Percentiles rank a stretch among this genome's conserved stretches.
These are phyloP conservation scores for Terana coerulea DNA, from an alignment of 768 basidiomycete species.

Conservation along the genomic window DNA sequence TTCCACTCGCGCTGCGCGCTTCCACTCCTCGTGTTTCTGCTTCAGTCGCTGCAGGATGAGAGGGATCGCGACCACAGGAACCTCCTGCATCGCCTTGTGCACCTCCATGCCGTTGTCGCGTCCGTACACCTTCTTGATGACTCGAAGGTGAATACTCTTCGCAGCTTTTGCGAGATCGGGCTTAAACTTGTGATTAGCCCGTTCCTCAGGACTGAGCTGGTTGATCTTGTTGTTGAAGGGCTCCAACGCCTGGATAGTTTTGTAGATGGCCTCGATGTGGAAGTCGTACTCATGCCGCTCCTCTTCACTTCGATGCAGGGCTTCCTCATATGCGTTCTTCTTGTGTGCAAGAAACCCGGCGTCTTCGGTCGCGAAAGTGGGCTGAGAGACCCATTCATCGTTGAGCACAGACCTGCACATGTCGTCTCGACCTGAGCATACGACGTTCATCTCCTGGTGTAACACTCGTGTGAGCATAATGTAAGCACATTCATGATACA, in stretches of 20 bases:
- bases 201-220: conserved; percentile 74
- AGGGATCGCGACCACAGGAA: conserved; percentile 83
- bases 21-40: conserved; percentile 99
- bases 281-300: conserved; percentile 99
- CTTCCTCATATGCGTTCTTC: conserved; percentile 97
- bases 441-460: conserved; percentile 76
- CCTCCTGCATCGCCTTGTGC: conserved; percentile 87
- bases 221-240: conserved; percentile 87
- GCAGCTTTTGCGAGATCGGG: conserved; percentile 79
- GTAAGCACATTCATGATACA: conserved; percentile 16
- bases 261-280: conserved; percentile 92
- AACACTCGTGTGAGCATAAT: conserved; percentile 3
- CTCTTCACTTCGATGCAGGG: conserved; percentile 93
- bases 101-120: conserved; percentile 80
- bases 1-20: conserved; percentile 96
- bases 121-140: conserved; percentile 97
- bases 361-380: conserved; percentile 93
- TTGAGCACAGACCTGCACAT: conserved; percentile 97
- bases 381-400: conserved; percentile 98
- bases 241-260: conserved; percentile 88
- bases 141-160: conserved; percentile 88
- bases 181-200: conserved; percentile 78
- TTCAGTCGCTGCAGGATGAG: conserved; percentile 87
- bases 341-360: conserved; percentile 86
- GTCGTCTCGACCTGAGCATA: conserved; percentile 93